Evolutionary conservation across 495 filamentous ascomycete species (phyloP).

Genomic region (Penicillium parvum): DNA sequence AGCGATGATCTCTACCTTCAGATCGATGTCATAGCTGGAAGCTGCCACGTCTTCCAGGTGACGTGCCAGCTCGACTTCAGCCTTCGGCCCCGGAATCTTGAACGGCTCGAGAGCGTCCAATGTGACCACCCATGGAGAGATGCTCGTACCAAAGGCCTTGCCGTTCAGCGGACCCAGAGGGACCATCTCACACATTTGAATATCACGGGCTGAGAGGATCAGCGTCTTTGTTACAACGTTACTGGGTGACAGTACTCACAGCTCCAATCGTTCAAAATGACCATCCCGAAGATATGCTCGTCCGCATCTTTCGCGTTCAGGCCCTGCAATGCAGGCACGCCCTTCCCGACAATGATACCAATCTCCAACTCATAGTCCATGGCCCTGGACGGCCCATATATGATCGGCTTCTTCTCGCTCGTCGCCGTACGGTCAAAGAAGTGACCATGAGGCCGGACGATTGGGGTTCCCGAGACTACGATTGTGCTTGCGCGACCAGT

Average conservation of each 20-base stretch:
- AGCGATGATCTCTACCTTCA: constrained; percentile 62
- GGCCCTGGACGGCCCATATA: constrained; percentile 52
- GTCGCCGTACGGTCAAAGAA: constrained; percentile 42
- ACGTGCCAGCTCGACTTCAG: constrained; percentile 49
- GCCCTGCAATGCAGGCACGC: constrained; percentile 11
- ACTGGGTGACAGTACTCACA: constrained; percentile 48
- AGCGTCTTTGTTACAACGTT: constrained; percentile 1
- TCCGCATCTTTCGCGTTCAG: constrained; percentile 50
- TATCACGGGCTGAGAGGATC: constrained; percentile 27
- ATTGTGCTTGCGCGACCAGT: constrained; percentile 70
- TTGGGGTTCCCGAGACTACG: constrained; percentile 63
- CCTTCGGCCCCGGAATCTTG: constrained; percentile 45
- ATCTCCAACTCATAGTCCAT: constrained; percentile 84
- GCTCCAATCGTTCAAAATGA: constrained; percentile 87
- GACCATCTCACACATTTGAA: constrained; percentile 34
- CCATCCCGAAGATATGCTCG: constrained; percentile 74
- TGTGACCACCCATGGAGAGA: constrained; percentile 80
- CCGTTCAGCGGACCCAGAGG: constrained; percentile 44
- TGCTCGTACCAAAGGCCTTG: constrained; percentile 80
- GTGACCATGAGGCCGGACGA: constrained; percentile 71
- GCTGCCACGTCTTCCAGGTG: constrained; percentile 59
- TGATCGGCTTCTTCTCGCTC: constrained; percentile 24
- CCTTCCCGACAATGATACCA: constrained; percentile 64
- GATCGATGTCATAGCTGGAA: constrained; percentile 61
- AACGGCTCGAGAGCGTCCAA: constrained; percentile 70